Base-by-base conservation (phyloP, 2,329 filamentous ascomycete species). In the Penicillium rolfsii region DNA sequence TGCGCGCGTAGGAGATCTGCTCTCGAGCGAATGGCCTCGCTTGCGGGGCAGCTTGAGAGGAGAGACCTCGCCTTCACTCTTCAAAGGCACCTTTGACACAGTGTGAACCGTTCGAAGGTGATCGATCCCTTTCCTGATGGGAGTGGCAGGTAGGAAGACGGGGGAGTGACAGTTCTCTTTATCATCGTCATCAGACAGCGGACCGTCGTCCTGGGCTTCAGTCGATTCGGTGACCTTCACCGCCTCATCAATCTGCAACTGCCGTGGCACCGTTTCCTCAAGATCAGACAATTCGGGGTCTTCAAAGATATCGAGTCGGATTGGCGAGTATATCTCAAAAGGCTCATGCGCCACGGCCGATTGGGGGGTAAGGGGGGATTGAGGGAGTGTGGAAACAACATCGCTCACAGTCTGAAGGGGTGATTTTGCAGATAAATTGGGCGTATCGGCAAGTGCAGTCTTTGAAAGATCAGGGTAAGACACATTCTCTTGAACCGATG, bases 61-160 rank as follows among this genome's bases (percentile, higher is more conserved):
- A 8, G 81, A 82, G 1, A 80, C 73, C 5, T 81, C 76, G 14
- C 80, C 89, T 26, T 87, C 87, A 3, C 87, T 81, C 74, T 91
- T 91, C 43, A 93, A 77, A 1, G 90, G 90, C 4, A 93, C 86
- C 76, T 93, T 93, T 28, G 89, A 90, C 0, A 91, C 87, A 0
- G 91, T 93, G 73, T 90, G 86, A 64, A 89, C 85, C n/a, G 83
- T 79, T 46, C 81, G 80, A 58, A 82, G 81, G n/a, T 75, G 77
- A n/a, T 81, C 69, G 0, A 78, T 76, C 16, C 70, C 70, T 7
- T 66, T 62, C 49, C 85, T 83, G 53, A 82, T 77, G 0, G 88
- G 88, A 1, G 88, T 90, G 7, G 81, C 77, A 1, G 85, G 85
- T 35, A 70, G 67, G 35, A 71, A 65, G 53, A 67, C 48, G 28